Conservation (phyloP, 163 green algal species). For the Prototheca cutis region DNA sequence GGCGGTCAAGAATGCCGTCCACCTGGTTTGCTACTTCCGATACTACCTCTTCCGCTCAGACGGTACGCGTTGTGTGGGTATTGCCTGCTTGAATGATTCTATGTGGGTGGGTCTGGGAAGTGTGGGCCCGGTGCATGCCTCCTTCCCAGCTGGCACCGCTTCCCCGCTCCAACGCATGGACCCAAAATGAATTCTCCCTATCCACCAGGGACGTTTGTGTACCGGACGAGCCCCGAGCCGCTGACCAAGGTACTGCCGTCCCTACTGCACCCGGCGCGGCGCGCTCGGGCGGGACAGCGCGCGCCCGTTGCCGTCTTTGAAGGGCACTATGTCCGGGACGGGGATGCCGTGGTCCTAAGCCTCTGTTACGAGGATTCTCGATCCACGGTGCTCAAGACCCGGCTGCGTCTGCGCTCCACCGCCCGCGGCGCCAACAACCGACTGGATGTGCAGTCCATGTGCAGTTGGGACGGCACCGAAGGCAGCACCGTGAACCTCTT, state of each 20-base stretch:
- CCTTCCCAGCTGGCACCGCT: not conserved
- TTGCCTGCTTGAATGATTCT: not conserved
- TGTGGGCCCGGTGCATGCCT: not conserved
- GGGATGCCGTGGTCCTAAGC: not conserved
- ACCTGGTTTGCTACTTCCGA: conserved; percentile 50
- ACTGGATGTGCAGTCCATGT: conserved; percentile 63
- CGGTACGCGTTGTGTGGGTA: conserved; percentile 12
- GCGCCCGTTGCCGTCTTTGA: not conserved
- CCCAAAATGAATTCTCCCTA: not conserved
- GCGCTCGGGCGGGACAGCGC: not conserved
- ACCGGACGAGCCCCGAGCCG: conserved; percentile 56
- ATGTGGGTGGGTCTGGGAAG: not conserved
- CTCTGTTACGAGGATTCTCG: conserved; percentile 37
- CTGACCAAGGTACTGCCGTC: conserved; percentile 39
- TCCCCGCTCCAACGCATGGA: too few species aligned
- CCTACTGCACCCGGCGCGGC: conserved; percentile 12
- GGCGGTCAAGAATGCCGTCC: conserved; percentile 36
- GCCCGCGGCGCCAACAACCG: conserved; percentile 59
- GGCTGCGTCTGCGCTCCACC: conserved; percentile 54
- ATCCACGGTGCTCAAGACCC: conserved; percentile 52
- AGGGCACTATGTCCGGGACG: not conserved
- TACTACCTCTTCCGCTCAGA: conserved; percentile 61
- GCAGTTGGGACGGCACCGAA: conserved; percentile 37
- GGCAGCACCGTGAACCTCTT: conserved; percentile 26
- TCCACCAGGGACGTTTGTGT: conserved; percentile 44